A percentile compares a stretch with the other conserved stretches of the same genome.
Conservation (phyloP, 495 filamentous ascomycete species). For the Aspergillus kassunensis region DNA sequence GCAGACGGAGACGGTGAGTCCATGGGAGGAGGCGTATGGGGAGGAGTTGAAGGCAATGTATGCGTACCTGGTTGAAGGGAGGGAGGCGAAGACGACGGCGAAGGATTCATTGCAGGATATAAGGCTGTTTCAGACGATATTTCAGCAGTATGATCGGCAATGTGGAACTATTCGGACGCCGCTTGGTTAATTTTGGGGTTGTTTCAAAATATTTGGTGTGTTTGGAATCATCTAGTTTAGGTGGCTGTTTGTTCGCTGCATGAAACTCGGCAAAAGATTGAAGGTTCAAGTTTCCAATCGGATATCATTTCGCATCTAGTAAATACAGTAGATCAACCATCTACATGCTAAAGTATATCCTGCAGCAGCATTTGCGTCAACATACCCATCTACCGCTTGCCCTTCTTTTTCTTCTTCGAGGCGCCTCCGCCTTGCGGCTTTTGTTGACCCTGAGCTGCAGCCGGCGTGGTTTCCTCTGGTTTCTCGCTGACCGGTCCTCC, state of each 20-base stretch:
- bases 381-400: conserved; percentile 20
- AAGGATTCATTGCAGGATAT: conserved; percentile 49
- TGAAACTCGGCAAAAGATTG: too few relatives aligned
- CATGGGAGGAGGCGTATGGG: conserved; percentile 51
- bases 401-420: conserved; percentile 64
- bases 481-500: conserved; percentile 72
- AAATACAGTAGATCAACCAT: not conserved
- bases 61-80: conserved; percentile 37
- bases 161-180: conserved; percentile 42
- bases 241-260: too few relatives aligned
- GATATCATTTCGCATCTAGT: not conserved
- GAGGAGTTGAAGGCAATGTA: conserved; percentile 48
- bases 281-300: not conserved
- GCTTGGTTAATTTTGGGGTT: conserved; percentile 21
- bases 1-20: conserved; percentile 34
- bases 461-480: conserved; percentile 59
- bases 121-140: conserved; percentile 32
- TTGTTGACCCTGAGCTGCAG: conserved; percentile 33
- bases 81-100: conserved; percentile 45
- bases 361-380: too few relatives aligned
- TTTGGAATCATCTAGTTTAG: not conserved
- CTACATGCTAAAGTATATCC: not conserved
- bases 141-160: conserved; percentile 41
- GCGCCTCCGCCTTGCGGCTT: conserved; percentile 38
- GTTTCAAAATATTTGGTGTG: not conserved